Base-by-base conservation (phyloP, 2,329 filamentous ascomycete genomes). In the Pseudogymnoascus sp. region DNA sequence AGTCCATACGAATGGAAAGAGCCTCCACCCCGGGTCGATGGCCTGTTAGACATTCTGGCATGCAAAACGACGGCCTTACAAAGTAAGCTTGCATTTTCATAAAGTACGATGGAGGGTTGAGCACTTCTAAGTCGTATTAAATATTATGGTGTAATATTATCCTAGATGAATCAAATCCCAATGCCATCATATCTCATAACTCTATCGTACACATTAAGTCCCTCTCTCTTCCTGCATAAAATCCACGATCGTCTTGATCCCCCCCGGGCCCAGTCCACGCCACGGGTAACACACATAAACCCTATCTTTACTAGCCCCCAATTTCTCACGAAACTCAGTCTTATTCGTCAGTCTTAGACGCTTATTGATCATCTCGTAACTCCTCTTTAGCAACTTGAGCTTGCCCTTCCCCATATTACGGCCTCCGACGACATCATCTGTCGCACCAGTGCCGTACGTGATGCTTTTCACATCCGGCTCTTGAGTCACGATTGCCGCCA, bases 211-310 rank as follows among this genome's bases (percentile, higher is more conserved):
- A 57, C 26, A 23, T 23, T 61, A 67, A 38, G 61, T 62, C 63
- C 83, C 83, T 65, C 61, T 62, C 63, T 83, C 83, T 65, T 89
- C 89, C 73, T 92, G 88, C 72, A 96, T 94, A 76, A 95, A 96
- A 71, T 86, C 88, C 75, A 96, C 79, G 66, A 96, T 84, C n/a
- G 91, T 90, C 71, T 88, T 84, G 63, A 91, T 84, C 41, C 91
- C 92, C 63, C 85, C 83, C 48, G 92, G 84, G 1, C 90, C 90
- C 26, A 96, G 79, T 6, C 92, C 91, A 69, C 91, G 86, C 61
- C 88, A 85, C 38, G 92, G 92, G 74, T 95, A 96, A 70, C 89
- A 91, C 65, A 96, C 90, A 73, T 90, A 96, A 26, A 92, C 84
- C 55, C 88, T 84, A 69, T 96, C 91, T 62, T 92, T 90, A 61